Percentiles rank a stretch among this genome's conserved stretches.
These are phyloP conservation scores for Candida labiduridarum DNA, from an alignment of 1,139 yeast species.

Conservation along the genomic window DNA sequence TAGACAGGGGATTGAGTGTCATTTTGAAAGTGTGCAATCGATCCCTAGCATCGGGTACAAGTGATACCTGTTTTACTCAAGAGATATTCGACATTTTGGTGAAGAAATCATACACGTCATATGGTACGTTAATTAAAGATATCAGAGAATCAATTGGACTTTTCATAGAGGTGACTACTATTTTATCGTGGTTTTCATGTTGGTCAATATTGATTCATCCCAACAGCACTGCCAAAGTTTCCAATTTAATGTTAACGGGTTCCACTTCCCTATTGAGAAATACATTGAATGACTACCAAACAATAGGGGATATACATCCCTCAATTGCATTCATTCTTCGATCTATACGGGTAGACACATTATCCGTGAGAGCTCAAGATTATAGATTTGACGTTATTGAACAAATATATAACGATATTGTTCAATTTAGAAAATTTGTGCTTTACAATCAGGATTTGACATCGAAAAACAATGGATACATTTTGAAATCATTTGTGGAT, in stretches of 20 bases:
- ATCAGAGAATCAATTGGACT: slow-evolving; percentile 35
- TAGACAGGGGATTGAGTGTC: slow-evolving; percentile 41
- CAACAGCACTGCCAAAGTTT: slow-evolving; percentile 37
- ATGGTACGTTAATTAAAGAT: slow-evolving; percentile 37
- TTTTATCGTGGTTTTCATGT: slow-evolving; percentile 40
- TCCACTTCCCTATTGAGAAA: slow-evolving; percentile 36
- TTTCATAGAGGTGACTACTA: slow-evolving; percentile 40
- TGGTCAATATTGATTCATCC: slow-evolving; percentile 40
- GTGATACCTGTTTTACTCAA: slow-evolving; percentile 27
- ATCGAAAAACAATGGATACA: slow-evolving; percentile 15
- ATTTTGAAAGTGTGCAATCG: slow-evolving; percentile 25
- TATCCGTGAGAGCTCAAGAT: slow-evolving; percentile 35
- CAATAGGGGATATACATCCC: slow-evolving; percentile 26
- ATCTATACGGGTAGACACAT: slow-evolving; percentile 29
- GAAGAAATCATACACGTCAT: slow-evolving; percentile 35
- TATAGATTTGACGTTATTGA: slow-evolving; percentile 33
- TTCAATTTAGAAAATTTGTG: slow-evolving; percentile 23
- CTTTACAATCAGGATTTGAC: slow-evolving; percentile 19
- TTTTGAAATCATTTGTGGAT: slow-evolving; percentile 23
- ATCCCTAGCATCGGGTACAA: slow-evolving; percentile 15
- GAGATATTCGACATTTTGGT: slow-evolving; percentile 34
- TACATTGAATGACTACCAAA: slow-evolving; percentile 25
- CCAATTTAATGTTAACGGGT: slow-evolving; percentile 36
- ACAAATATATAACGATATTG: slow-evolving; percentile 28
- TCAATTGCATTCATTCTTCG: slow-evolving; percentile 29